Percentiles rank a stretch among this genome's conserved stretches.
These are phyloP conservation scores for Moesziomyces antarcticus DNA, from an alignment of 1,284 basidiomycete genomes.

Conservation along the genomic window DNA sequence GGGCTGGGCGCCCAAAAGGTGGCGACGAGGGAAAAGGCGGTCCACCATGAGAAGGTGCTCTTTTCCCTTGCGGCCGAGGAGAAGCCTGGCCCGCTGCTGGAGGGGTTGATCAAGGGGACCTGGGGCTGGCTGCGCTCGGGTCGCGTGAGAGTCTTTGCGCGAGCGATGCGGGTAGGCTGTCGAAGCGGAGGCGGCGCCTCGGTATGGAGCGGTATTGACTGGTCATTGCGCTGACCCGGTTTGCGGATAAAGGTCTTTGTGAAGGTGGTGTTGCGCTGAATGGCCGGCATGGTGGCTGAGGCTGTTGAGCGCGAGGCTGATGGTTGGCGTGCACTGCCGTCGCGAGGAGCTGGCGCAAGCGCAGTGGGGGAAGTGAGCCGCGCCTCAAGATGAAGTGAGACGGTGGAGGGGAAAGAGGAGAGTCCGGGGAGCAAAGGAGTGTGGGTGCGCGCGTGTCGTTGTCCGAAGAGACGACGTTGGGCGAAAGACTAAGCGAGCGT, in stretches of 20 bases:
- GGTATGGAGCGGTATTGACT: constrained; percentile 58
- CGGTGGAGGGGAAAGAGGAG: too few relatives aligned
- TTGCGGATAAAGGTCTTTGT: constrained; percentile 64
- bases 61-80: constrained; percentile 16
- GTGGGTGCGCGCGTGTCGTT: too few relatives aligned
- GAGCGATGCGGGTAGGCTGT: constrained; percentile 63
- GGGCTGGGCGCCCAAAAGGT: constrained; percentile 66
- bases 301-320: neutral
- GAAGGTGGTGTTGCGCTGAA: constrained; percentile 46
- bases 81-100: constrained; percentile 56
- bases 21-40: constrained; percentile 41
- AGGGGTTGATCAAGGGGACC: constrained; percentile 80
- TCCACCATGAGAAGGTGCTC: constrained; percentile 50
- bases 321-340: constrained; percentile 3
- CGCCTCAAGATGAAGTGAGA: neutral
- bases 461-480: too few relatives aligned
- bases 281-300: constrained; percentile 25
- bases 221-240: constrained; percentile 50
- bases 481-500: too few relatives aligned
- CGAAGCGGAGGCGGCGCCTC: constrained; percentile 64
- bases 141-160: constrained; percentile 77
- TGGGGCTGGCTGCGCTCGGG: constrained; percentile 73
- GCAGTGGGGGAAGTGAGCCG: neutral
- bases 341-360: neutral
- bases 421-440: too few relatives aligned